phyloP scores from a whole-genome alignment of 2,329 filamentous ascomycete genomes.

The Pyrenochaeta sp. region DNA sequence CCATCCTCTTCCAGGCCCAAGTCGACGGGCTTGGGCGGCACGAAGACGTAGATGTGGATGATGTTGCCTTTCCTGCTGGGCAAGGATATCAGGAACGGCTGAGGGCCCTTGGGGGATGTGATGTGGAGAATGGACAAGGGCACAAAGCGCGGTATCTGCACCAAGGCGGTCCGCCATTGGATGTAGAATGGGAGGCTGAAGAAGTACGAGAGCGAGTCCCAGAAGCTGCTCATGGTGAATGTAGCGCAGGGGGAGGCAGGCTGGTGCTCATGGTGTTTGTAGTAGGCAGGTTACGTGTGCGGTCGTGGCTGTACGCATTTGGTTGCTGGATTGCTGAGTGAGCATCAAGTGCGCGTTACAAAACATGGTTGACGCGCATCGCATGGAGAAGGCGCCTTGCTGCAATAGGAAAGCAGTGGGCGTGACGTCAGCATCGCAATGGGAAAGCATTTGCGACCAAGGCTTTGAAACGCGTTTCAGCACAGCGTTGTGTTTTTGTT shows the following conservation, averaged over 20 bases:
- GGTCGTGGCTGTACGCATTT: slow-evolving; percentile 1
- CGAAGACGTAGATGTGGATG: slow-evolving; percentile 53
- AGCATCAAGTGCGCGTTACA: not conserved
- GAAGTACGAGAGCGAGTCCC: slow-evolving; percentile 44
- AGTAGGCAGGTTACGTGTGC: slow-evolving; percentile 2
- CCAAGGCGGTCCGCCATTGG: slow-evolving; percentile 48
- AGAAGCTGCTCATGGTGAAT: slow-evolving; percentile 39
- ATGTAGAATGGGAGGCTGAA: slow-evolving; percentile 40
- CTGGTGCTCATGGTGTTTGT: slow-evolving; percentile 6
- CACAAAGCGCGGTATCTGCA: slow-evolving; percentile 48
- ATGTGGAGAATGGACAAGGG: slow-evolving; percentile 47
- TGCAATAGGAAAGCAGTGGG: not conserved
- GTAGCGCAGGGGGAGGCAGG: not conserved
- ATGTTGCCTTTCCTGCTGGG: slow-evolving; percentile 47
- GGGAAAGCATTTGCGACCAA: not conserved
- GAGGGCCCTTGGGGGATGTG: slow-evolving; percentile 51
- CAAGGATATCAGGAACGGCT: slow-evolving; percentile 51
- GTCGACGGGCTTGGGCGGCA: slow-evolving; percentile 47
- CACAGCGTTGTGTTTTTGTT: no score
- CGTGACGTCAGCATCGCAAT: slow-evolving; percentile 1
- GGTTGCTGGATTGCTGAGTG: slow-evolving; percentile 11
- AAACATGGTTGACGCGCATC: not conserved
- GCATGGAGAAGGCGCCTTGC: not conserved
- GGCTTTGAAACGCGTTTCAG: not conserved
- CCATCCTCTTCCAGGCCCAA: slow-evolving; percentile 30